Percentiles rank a stretch among this genome's conserved stretches.
Conservation (phyloP, 371 early-diverging fungal genomes). For the Quaeritorhiza haematococci region DNA sequence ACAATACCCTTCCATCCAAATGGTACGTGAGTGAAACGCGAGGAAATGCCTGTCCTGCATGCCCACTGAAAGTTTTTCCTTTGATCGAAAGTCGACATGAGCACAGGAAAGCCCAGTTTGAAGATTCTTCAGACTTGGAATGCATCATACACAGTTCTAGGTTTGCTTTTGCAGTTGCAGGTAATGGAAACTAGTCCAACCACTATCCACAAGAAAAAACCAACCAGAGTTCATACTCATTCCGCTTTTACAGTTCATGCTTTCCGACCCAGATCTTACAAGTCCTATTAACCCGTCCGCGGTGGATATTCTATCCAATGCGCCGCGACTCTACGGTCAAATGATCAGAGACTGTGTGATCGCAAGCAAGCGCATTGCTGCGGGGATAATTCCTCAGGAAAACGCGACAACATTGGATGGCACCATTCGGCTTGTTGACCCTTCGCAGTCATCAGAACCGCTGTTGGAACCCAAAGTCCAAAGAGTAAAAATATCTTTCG, state of each 20-base stretch:
- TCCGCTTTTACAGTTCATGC: slow-evolving; percentile 16
- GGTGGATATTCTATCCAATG: slow-evolving; percentile 25
- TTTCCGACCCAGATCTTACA: slow-evolving; percentile 32
- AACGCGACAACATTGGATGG: not conserved
- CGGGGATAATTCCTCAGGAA: not conserved
- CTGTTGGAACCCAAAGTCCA: slow-evolving; percentile 8
- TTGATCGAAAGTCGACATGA: slow-evolving; percentile 27
- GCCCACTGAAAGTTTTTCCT: not conserved
- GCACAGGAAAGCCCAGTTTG: slow-evolving; percentile 32
- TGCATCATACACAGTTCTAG: slow-evolving; percentile 18
- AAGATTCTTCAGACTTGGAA: slow-evolving; percentile 26
- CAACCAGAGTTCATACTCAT: not conserved
- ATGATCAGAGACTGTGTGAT: slow-evolving; percentile 41
- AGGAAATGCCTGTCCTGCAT: not conserved
- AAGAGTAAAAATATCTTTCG: slow-evolving; percentile 28
- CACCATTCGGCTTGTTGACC: not conserved
- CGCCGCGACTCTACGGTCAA: slow-evolving; percentile 39
- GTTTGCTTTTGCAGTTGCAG: slow-evolving; percentile 29
- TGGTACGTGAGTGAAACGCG: slow-evolving; percentile 7
- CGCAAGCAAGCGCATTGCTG: slow-evolving; percentile 31
- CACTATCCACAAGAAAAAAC: not conserved
- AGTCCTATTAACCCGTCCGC: slow-evolving; percentile 36
- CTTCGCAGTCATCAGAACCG: not conserved
- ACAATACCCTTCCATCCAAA: slow-evolving; percentile 50
- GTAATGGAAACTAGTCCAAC: slow-evolving; percentile 3